These are phyloP conservation scores for Colletotrichum sublineola DNA, from an alignment of 2,329 filamentous ascomycete species.

Conservation along the genomic window DNA sequence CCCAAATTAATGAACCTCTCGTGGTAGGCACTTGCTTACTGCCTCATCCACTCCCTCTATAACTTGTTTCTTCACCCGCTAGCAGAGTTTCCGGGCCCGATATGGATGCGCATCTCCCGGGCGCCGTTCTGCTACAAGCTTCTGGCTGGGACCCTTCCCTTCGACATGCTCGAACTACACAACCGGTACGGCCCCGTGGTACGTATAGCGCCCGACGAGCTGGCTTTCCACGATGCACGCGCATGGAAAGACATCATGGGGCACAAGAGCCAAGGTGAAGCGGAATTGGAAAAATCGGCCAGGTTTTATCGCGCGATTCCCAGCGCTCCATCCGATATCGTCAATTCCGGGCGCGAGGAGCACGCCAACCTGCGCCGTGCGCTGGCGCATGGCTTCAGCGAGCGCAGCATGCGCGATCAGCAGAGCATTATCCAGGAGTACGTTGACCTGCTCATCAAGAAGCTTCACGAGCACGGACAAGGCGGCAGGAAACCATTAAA, in stretches of 20 bases:
- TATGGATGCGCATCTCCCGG: constrained; percentile 35
- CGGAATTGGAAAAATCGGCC: constrained; percentile 38
- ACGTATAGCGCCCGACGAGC: constrained; percentile 60
- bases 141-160: constrained; percentile 46
- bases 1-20: constrained; percentile 15
- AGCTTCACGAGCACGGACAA: constrained; percentile 50
- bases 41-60: constrained; percentile 43
- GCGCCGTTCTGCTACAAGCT: constrained; percentile 29
- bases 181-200: constrained; percentile 59
- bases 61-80: constrained; percentile 51
- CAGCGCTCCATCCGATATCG: constrained; percentile 40
- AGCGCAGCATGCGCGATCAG: constrained; percentile 46
- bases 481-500: constrained; percentile 42
- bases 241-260: constrained; percentile 59
- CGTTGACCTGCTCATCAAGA: constrained; percentile 55
- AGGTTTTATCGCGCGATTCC: constrained; percentile 34
- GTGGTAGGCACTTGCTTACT: constrained; percentile 17
- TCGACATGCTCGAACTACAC: constrained; percentile 52
- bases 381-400: constrained; percentile 46
- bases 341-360: constrained; percentile 28
- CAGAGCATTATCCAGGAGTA: constrained; percentile 52
- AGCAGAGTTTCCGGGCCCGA: constrained; percentile 48
- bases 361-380: constrained; percentile 38
- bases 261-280: constrained; percentile 42
- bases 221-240: constrained; percentile 56